A percentile compares a stretch with the other conserved stretches of the same genome.
These are phyloP conservation scores for Sclerotinia borealis DNA, from an alignment of 2,329 filamentous ascomycete species.

Conservation along the genomic window DNA sequence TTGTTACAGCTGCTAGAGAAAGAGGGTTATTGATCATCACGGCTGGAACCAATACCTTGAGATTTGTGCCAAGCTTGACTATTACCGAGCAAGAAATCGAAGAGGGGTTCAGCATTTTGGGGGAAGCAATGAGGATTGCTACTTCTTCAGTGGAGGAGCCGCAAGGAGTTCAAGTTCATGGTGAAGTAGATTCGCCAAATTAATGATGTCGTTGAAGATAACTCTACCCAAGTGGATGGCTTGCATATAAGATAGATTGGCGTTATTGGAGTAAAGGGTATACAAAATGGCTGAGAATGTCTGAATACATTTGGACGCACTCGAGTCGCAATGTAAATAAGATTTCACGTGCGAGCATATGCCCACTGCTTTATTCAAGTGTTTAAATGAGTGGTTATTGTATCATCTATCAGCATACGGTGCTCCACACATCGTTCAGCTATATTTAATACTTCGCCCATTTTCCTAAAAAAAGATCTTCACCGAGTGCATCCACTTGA, in stretches of 20 bases:
- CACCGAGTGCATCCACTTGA: no score
- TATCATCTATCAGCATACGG: no score
- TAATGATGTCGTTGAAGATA: constrained; percentile 9
- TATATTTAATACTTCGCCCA: no score
- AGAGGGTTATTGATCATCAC: constrained; percentile 86
- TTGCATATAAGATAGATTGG: background rate
- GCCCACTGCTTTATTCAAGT: no score
- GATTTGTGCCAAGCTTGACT: constrained; percentile 83
- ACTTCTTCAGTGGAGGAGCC: constrained; percentile 15
- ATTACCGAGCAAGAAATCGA: constrained; percentile 77
- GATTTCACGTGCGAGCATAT: background rate
- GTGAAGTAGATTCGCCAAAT: constrained; percentile 28
- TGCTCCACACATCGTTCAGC: no score
- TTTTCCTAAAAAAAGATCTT: no score
- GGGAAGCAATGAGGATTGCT: constrained; percentile 48
- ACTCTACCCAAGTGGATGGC: background rate
- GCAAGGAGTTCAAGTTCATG: constrained; percentile 19
- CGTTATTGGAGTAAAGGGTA: background rate
- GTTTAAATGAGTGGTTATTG: no score
- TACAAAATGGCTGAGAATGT: background rate
- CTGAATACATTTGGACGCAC: background rate
- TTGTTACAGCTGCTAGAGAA: constrained; percentile 82
- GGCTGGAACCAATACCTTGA: constrained; percentile 82
- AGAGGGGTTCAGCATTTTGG: constrained; percentile 69
- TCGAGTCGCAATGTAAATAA: background rate